Conservation (phyloP, 2,329 filamentous ascomycete species). For the Aspergillus fijiensis region DNA sequence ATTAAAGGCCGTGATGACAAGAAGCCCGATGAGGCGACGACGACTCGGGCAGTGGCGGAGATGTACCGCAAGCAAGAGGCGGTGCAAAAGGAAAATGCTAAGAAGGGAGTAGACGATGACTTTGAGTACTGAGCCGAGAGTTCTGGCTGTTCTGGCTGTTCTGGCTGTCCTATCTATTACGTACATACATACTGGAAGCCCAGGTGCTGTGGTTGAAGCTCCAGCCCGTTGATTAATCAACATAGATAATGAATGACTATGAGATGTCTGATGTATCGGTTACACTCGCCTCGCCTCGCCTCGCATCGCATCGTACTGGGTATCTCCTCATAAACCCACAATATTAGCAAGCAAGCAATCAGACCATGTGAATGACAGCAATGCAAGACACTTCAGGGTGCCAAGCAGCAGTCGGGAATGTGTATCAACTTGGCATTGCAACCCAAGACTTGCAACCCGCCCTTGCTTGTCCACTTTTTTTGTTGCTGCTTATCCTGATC, state of each 20-base stretch:
- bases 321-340: no score
- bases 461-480: background rate
- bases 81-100: conserved; percentile 78
- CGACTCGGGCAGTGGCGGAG: conserved; percentile 80
- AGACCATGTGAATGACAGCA: background rate
- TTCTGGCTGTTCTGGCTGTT: background rate
- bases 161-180: background rate
- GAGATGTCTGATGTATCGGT: background rate
- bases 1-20: conserved; percentile 93
- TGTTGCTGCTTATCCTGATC: conserved; percentile 1
- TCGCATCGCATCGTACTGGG: background rate
- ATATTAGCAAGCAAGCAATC: background rate
- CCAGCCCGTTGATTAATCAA: background rate
- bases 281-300: background rate
- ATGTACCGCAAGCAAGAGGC: conserved; percentile 97
- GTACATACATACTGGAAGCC: background rate
- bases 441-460: conserved; percentile 14
- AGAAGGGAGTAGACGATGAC: conserved; percentile 91
- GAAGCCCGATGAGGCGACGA: conserved; percentile 88
- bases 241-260: background rate
- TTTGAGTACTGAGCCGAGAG: conserved; percentile 79
- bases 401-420: background rate
- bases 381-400: background rate
- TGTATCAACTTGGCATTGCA: conserved; percentile 22
- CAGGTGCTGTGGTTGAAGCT: background rate